These are phyloP conservation scores for Penicillium sp. DNA, from an alignment of 2,329 filamentous ascomycete species.

Conservation along the genomic window DNA sequence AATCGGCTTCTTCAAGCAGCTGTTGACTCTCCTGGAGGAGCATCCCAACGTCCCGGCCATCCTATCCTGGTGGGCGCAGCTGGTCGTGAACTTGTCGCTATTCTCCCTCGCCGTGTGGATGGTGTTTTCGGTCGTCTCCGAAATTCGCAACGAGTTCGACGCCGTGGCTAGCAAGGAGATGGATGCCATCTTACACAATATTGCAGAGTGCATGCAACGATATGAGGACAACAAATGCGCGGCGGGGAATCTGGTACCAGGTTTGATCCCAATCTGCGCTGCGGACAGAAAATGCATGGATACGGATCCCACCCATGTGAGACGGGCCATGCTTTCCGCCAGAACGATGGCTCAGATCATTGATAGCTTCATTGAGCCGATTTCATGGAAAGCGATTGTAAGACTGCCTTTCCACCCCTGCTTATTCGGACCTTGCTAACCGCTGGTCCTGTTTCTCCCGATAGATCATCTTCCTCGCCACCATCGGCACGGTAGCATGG, in stretches of 20 bases:
- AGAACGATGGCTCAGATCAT: constrained; percentile 88
- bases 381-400: constrained; percentile 77
- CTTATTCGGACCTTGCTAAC: background rate
- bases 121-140: constrained; percentile 62
- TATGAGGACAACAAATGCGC: constrained; percentile 73
- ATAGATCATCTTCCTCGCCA: constrained; percentile 36
- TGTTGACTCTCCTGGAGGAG: constrained; percentile 58
- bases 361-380: constrained; percentile 86
- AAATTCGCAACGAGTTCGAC: constrained; percentile 68
- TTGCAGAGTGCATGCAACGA: constrained; percentile 64
- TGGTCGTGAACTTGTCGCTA: constrained; percentile 48
- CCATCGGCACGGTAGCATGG: constrained; percentile 46
- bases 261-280: constrained; percentile 65
- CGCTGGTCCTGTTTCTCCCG: background rate
- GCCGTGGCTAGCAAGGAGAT: constrained; percentile 64
- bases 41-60: constrained; percentile 62
- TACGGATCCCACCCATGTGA: constrained; percentile 70
- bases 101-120: constrained; percentile 53
- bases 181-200: constrained; percentile 64
- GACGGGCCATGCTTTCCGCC: constrained; percentile 72
- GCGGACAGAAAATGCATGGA: constrained; percentile 87
- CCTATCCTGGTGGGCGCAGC: constrained; percentile 60
- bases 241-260: constrained; percentile 61
- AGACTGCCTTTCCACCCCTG: constrained; percentile 15
- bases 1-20: constrained; percentile 40